phyloP scores from a whole-genome alignment of 2,329 filamentous ascomycete species.

The Incumbomyces lentus region DNA sequence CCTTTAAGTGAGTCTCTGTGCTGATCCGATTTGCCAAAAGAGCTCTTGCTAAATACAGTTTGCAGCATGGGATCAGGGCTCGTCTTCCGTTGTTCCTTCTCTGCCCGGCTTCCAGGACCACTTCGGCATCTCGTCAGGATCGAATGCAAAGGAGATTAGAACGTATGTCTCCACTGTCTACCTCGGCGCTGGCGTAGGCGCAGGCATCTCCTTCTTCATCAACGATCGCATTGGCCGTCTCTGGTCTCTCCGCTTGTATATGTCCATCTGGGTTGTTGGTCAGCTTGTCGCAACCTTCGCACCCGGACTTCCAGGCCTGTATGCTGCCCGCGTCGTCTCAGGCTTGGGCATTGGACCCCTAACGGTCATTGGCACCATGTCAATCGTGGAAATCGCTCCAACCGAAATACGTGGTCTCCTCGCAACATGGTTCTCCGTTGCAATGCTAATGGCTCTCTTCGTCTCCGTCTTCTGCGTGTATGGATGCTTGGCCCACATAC shows the following conservation, averaged over 20 bases:
- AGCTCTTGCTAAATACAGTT: no score
- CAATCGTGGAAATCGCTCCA: slow-evolving; percentile 33
- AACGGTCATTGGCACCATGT: slow-evolving; percentile 30
- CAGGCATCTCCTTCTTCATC: slow-evolving; percentile 29
- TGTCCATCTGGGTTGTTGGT: slow-evolving; percentile 20
- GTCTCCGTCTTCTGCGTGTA: slow-evolving; percentile 28
- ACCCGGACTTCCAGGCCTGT: slow-evolving; percentile 23
- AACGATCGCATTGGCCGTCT: slow-evolving; percentile 32
- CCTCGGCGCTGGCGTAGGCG: slow-evolving; percentile 25
- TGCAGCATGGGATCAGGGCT: slow-evolving; percentile 28
- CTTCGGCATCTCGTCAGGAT: slow-evolving; percentile 26
- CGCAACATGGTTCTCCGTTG: slow-evolving; percentile 29
- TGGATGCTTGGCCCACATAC: slow-evolving; percentile 26
- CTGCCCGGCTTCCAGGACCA: slow-evolving; percentile 28
- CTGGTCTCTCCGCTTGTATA: slow-evolving; percentile 33
- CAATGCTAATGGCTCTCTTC: slow-evolving; percentile 28
- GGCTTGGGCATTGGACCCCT: slow-evolving; percentile 32
- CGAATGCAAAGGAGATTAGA: slow-evolving; percentile 22
- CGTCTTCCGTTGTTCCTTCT: slow-evolving; percentile 24
- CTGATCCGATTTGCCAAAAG: neutral
- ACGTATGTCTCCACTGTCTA: slow-evolving; percentile 32
- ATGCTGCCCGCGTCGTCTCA: slow-evolving; percentile 29
- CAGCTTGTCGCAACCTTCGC: slow-evolving; percentile 18
- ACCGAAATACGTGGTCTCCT: slow-evolving; percentile 32
- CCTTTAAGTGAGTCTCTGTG: neutral